Evolutionary conservation across 1,139 yeast genomes (phyloP).

Genomic region (Kurtzmaniella quercitrusa): DNA sequence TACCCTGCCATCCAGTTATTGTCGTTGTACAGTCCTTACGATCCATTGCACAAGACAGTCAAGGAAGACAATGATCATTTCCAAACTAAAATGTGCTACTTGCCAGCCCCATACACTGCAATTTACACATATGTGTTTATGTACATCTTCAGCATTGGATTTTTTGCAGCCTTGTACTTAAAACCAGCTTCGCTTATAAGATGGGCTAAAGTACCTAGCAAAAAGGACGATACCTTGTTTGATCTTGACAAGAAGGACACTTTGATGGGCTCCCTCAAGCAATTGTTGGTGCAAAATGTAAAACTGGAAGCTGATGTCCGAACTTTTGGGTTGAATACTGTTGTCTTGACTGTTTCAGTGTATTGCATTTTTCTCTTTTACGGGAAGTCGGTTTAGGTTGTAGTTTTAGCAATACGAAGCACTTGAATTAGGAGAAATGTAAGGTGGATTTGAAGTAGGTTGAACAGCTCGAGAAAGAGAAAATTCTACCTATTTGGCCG

Average conservation of each 20-base stretch:
- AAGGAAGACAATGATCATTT: constrained; percentile 17
- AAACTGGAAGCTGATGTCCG: background rate
- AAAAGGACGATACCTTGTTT: background rate
- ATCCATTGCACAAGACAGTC: constrained; percentile 9
- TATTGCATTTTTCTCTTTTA: background rate
- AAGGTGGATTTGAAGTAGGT: no score
- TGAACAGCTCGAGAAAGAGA: no score
- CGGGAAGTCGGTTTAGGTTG: background rate
- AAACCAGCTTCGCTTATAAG: background rate
- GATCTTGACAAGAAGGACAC: background rate
- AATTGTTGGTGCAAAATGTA: background rate
- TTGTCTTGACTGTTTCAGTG: background rate
- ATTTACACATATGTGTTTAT: constrained; percentile 32
- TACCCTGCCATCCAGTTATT: constrained; percentile 83
- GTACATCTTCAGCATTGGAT: constrained; percentile 7
- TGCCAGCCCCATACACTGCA: constrained; percentile 67
- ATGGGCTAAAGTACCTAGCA: background rate
- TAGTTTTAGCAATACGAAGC: no score
- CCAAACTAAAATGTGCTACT: constrained; percentile 58
- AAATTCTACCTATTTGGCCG: no score
- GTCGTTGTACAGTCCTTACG: constrained; percentile 54
- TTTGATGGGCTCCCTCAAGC: background rate
- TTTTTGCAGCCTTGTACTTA: constrained; percentile 1
- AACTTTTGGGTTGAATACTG: background rate
- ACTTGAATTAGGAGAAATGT: no score